These are phyloP conservation scores for Purpureocillium lavendulum DNA, from an alignment of 2,329 filamentous ascomycete genomes.

Conservation along the genomic window DNA sequence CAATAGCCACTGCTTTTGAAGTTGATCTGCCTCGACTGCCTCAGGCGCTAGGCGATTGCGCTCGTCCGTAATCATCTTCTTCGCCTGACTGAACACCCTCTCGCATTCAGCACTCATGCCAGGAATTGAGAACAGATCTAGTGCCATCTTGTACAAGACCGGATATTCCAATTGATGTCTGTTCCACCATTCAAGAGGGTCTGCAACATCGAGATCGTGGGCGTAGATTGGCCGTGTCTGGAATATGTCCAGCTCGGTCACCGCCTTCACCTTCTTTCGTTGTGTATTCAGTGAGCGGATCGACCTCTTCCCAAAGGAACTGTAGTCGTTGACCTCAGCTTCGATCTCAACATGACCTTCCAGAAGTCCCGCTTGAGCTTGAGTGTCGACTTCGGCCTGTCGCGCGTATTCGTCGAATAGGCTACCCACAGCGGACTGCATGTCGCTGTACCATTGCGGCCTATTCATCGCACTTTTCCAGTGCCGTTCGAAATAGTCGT, in stretches of 20 bases:
- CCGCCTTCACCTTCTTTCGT: neutral
- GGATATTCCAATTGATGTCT: too few species aligned
- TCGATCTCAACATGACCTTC: neutral
- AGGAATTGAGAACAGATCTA: conserved; percentile 1
- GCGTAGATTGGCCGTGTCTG: conserved; percentile 1
- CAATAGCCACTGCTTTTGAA: neutral
- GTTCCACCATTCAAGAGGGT: neutral
- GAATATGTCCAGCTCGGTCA: conserved; percentile 1
- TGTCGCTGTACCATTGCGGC: conserved; percentile 1
- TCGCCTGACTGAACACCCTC: neutral
- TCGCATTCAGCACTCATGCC: neutral
- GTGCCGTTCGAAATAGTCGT: conserved; percentile 2
- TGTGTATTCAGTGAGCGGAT: too few species aligned
- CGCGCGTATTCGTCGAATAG: too few species aligned
- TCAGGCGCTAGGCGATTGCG: conserved; percentile 1
- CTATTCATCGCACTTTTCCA: conserved; percentile 1
- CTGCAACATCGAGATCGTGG: neutral
- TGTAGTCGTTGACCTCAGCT: conserved; percentile 1
- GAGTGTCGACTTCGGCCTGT: too few species aligned
- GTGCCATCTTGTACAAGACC: neutral
- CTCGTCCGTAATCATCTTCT: conserved; percentile 1
- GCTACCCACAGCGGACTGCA: neutral
- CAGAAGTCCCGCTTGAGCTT: conserved; percentile 1
- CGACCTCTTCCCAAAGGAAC: neutral
- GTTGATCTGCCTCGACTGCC: neutral